Conservation (phyloP, 2,329 filamentous ascomycete species). For the Pseudogymnoascus sp. region DNA sequence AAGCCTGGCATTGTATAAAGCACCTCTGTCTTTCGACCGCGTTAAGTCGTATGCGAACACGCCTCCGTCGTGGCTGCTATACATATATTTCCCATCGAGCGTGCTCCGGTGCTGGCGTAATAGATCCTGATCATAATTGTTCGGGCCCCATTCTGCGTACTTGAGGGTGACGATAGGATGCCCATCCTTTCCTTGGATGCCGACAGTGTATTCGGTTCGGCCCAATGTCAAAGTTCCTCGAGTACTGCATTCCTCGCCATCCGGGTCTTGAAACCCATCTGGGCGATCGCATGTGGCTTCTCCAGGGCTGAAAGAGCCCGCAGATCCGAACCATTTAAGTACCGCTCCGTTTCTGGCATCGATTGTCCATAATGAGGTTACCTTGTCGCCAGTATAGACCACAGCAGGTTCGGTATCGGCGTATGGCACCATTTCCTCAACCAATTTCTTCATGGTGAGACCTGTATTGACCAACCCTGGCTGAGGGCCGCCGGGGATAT, state of each 20-base stretch:
- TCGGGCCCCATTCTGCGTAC: constrained; percentile 92
- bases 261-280: constrained; percentile 49
- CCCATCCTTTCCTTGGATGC: constrained; percentile 70
- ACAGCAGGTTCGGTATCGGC: constrained; percentile 68
- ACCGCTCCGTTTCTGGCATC: constrained; percentile 80
- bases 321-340: constrained; percentile 74
- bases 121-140: constrained; percentile 83
- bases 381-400: constrained; percentile 86
- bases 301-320: constrained; percentile 45
- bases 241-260: constrained; percentile 69
- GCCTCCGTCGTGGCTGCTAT: constrained; percentile 76
- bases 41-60: constrained; percentile 73
- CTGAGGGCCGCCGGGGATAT: constrained; percentile 59
- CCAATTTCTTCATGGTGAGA: constrained; percentile 76
- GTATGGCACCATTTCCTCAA: constrained; percentile 76
- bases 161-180: constrained; percentile 79
- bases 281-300: constrained; percentile 48
- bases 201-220: constrained; percentile 82
- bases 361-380: constrained; percentile 80
- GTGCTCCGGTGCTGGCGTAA: constrained; percentile 73
- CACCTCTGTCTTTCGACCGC: constrained; percentile 32
- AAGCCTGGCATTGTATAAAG: constrained; percentile 61
- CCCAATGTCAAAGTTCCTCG: constrained; percentile 76
- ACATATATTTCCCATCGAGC: constrained; percentile 83
- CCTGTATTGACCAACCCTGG: constrained; percentile 58